Conservation (phyloP, 306 rosid species). For the Ziziphus jujuba region DNA sequence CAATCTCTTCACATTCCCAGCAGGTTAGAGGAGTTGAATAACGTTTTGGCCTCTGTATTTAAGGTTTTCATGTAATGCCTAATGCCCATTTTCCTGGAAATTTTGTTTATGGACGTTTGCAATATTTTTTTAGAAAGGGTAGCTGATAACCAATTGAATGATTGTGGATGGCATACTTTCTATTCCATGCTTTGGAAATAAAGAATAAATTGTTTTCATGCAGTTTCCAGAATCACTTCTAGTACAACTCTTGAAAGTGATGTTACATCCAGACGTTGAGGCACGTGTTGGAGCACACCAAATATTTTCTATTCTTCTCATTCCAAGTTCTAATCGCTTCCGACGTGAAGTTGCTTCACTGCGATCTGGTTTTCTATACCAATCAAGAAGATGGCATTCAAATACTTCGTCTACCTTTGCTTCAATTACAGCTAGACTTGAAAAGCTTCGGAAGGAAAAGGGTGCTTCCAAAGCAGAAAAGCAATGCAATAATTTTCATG, state of each 20-base stretch:
- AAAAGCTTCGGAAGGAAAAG: constrained; percentile 79
- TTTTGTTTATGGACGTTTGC: neutral
- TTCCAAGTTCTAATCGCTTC: constrained; percentile 62
- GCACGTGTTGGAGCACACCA: constrained; percentile 93
- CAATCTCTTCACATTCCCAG: constrained; percentile 48
- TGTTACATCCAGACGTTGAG: constrained; percentile 81
- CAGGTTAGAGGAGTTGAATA: constrained; percentile 51
- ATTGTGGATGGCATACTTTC: no score
- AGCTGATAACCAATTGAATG: no score
- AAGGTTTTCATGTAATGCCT: neutral
- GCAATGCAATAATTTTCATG: constrained; percentile 35
- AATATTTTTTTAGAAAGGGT: no score
- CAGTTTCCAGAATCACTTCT: constrained; percentile 95
- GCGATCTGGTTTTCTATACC: constrained; percentile 56
- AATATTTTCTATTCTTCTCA: constrained; percentile 75
- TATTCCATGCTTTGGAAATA: no score
- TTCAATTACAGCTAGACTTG: constrained; percentile 87
- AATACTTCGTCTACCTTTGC: constrained; percentile 75
- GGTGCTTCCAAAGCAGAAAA: constrained; percentile 51
- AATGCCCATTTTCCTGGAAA: neutral
- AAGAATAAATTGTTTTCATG: constrained; percentile 15
- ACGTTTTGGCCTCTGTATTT: neutral
- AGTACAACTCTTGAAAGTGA: constrained; percentile 79
- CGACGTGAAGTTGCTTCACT: constrained; percentile 47
- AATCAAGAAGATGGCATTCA: constrained; percentile 56